Percentiles rank a stretch among this genome's conserved stretches.
These are phyloP conservation scores for Notholithocarpus densiflorus DNA, from an alignment of 306 rosid species.

Conservation along the genomic window DNA sequence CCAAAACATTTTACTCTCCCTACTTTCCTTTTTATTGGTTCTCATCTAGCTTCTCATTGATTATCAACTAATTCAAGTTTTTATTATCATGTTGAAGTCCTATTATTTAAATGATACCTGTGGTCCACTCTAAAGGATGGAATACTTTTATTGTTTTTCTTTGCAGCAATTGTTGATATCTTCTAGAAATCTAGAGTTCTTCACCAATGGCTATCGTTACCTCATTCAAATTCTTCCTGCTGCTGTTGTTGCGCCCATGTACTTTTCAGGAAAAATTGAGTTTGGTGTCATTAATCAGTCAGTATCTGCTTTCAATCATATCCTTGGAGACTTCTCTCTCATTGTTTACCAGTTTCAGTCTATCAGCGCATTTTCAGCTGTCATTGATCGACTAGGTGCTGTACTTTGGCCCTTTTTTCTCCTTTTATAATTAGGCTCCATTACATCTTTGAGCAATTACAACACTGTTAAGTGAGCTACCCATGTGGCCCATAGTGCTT, in stretches of 20 bases:
- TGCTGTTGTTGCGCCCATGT: constrained; percentile 99
- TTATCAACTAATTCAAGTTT: background rate
- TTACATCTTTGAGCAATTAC: background rate
- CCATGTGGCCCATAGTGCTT: background rate
- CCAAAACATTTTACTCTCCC: background rate
- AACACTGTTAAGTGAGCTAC: background rate
- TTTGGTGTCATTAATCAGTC: constrained; percentile 97
- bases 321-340: constrained; percentile 90
- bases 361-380: constrained; percentile 93
- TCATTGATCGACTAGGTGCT: constrained; percentile 91
- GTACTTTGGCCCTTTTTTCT: constrained; percentile 10
- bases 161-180: constrained; percentile 80
- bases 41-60: background rate
- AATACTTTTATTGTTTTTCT: constrained; percentile 12
- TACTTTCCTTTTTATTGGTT: background rate
- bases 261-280: constrained; percentile 91
- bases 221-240: constrained; percentile 93
- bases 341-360: constrained; percentile 91
- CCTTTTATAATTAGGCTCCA: constrained; percentile 12
- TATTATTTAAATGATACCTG: background rate
- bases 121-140: background rate
- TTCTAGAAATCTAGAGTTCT: constrained; percentile 91
- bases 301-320: constrained; percentile 92
- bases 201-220: constrained; percentile 93
- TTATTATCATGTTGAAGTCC: background rate